These are phyloP conservation scores for Calonectria naviculata DNA, from an alignment of 2,329 filamentous ascomycete species.

Conservation along the genomic window DNA sequence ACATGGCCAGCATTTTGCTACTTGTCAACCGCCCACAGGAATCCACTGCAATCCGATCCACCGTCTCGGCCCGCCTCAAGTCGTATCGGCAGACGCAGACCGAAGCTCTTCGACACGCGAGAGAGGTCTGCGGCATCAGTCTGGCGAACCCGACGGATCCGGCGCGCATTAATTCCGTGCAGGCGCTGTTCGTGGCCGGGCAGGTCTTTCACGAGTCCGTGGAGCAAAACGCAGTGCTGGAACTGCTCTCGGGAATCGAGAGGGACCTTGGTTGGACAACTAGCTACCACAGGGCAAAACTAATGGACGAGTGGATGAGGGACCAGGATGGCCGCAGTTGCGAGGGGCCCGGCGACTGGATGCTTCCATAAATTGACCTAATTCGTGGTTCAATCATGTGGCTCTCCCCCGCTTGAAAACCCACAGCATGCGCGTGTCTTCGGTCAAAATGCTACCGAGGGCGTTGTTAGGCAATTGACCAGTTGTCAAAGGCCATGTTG, in stretches of 20 bases:
- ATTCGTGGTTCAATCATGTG: background rate
- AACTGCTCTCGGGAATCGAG: slow-evolving; percentile 68
- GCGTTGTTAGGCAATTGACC: background rate
- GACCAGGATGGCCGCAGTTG: background rate
- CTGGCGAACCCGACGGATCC: slow-evolving; percentile 31
- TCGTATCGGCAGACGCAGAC: slow-evolving; percentile 30
- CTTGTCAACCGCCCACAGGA: slow-evolving; percentile 60
- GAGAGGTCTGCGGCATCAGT: slow-evolving; percentile 37
- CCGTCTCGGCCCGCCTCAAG: slow-evolving; percentile 32
- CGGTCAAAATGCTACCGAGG: slow-evolving; percentile 1
- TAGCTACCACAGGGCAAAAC: slow-evolving; percentile 28
- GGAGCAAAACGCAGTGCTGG: slow-evolving; percentile 65
- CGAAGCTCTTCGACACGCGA: slow-evolving; percentile 26
- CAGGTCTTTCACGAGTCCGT: slow-evolving; percentile 55
- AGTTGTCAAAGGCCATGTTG: slow-evolving; percentile 4
- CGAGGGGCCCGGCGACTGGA: background rate
- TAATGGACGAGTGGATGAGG: slow-evolving; percentile 32
- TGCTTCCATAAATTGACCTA: background rate
- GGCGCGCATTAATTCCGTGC: slow-evolving; percentile 33
- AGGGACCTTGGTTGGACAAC: slow-evolving; percentile 73
- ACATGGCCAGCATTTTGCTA: slow-evolving; percentile 72
- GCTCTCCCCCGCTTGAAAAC: background rate
- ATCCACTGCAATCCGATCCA: slow-evolving; percentile 36
- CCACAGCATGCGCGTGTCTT: background rate
- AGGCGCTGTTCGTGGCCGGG: slow-evolving; percentile 35